Evolutionary conservation across 345 rosid species (phyloP), one percentile per base, ranked within the genome.

Genomic region (Raphanus raphanistrum): DNA sequence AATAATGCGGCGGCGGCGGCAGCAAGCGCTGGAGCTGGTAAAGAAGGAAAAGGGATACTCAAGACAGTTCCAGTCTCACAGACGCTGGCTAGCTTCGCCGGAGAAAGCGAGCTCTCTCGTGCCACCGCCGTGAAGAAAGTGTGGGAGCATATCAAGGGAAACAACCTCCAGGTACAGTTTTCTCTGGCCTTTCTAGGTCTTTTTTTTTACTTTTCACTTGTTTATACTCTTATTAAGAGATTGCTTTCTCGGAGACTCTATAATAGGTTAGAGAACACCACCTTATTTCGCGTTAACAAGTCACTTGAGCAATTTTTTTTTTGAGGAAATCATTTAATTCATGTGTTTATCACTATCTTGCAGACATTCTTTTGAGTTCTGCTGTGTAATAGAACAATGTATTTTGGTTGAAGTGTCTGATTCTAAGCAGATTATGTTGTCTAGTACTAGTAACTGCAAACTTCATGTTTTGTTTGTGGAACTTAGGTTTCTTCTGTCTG

Each of bases 141-240:
- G 17, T 88, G 92, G 90, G 80, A 68, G 33, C 71, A 85, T 13
- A 73, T 88, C 70, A 86, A 84, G 78, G 79, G 59, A 2, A 69
- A 84, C 70, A 82, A 84, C 26, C 86, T 88, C 64, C 88, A 88
- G 92, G 92, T 86, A 11, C 54, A 48, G n/a, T 66, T 17, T 10
- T 7, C 43, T 11, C 43, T 11, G 6, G 26, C 3, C 10, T 15
- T 75, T 66, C 41, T 45, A 25, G 5, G 38, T 25, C 21, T 27
- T 27, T 21, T 5, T 9, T 21, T 55, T 5, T 11, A 1, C 3
- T 5, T 28, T 28, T 58, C n/a, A 25, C 16, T 36, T 29, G 54
- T 33, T 72, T 27, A n/a, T 31, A 31, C 8, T 35, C 61, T 29
- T 61, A 16, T n/a, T n/a, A 4, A 62, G 12, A 52, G 12, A n/a